phyloP scores from a whole-genome alignment of 176 grass and related monocot species.

The Leersia perrieri region DNA sequence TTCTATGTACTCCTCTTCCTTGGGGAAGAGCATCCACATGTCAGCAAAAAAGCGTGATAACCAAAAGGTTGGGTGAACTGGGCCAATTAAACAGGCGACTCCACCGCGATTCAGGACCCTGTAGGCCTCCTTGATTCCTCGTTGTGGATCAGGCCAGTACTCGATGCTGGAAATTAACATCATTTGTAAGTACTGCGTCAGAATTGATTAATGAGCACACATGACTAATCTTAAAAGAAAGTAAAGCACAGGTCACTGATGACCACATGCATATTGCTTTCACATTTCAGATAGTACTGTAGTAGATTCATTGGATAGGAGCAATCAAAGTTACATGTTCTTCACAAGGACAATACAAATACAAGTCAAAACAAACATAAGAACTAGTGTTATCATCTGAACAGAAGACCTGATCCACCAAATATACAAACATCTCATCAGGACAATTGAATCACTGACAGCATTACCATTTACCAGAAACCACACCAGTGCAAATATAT shows the following conservation, averaged over 20 bases:
- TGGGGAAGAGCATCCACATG: conserved; percentile 79
- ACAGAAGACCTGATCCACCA: no score
- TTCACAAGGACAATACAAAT: not conserved
- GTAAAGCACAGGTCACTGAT: not conserved
- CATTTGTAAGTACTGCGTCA: not conserved
- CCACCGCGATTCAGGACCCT: conserved; percentile 63
- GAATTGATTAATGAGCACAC: not conserved
- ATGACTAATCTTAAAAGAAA: not conserved
- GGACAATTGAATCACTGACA: not conserved
- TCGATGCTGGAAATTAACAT: conserved; percentile 49
- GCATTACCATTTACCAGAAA: not conserved
- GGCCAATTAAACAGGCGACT: conserved; percentile 54
- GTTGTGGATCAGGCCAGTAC: conserved; percentile 69
- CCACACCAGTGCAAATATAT: not conserved
- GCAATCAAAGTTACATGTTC: not conserved
- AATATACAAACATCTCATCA: no score
- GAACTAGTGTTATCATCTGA: no score
- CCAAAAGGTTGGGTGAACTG: conserved; percentile 69
- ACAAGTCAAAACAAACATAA: not conserved
- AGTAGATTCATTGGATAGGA: not conserved
- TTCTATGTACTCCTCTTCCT: conserved; percentile 68
- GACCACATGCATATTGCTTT: not conserved
- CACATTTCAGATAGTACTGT: not conserved
- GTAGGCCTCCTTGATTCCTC: conserved; percentile 71
- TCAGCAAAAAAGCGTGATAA: conserved; percentile 61